phyloP scores from a whole-genome alignment of 2,329 filamentous ascomycete genomes.

The Neoascochyta sp. region DNA sequence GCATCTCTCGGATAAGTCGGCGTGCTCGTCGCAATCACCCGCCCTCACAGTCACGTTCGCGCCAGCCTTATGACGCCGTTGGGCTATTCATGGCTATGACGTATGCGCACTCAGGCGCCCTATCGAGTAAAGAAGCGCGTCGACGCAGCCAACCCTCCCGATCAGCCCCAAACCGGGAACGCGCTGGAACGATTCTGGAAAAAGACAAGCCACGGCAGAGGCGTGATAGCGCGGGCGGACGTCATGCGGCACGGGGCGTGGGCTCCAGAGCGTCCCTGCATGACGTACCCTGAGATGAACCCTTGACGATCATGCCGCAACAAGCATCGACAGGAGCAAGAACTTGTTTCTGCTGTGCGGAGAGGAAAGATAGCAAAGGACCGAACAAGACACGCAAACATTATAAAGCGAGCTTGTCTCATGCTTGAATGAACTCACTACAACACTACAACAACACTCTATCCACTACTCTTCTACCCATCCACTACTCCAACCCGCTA shows the following conservation, averaged over 20 bases:
- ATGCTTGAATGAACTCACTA: background rate
- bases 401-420: conserved; percentile 5
- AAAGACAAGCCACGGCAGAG: conserved; percentile 11
- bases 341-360: conserved; percentile 21
- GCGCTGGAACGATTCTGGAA: conserved; percentile 5
- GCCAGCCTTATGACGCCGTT: conserved; percentile 7
- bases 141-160: conserved; percentile 3
- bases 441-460: background rate
- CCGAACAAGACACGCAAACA: conserved; percentile 3
- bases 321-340: too few relatives aligned
- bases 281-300: conserved; percentile 18
- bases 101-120: too few relatives aligned
- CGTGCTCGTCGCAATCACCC: too few relatives aligned
- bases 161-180: conserved; percentile 3
- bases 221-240: conserved; percentile 7
- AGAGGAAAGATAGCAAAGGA: conserved; percentile 2
- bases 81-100: conserved; percentile 18
- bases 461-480: conserved; percentile 3
- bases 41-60: too few relatives aligned
- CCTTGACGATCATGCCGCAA: conserved; percentile 5
- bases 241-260: conserved; percentile 15
- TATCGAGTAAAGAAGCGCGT: too few relatives aligned
- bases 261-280: conserved; percentile 17
- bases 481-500: conserved; percentile 4
- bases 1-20: too few relatives aligned